Conservation (phyloP, 495 filamentous ascomycete species). For the Penicillium coffeae region DNA sequence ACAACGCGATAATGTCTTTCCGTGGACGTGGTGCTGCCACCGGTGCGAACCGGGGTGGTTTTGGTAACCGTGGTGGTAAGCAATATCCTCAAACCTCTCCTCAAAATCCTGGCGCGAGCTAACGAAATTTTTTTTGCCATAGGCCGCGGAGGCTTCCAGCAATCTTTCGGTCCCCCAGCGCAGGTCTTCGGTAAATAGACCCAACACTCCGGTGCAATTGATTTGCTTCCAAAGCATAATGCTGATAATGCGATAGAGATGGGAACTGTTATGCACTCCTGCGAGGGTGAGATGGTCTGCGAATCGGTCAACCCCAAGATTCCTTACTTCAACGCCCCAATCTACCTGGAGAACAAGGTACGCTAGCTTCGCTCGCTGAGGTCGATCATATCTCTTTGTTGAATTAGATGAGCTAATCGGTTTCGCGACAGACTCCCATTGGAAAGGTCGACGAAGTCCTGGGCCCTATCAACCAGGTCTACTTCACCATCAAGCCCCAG, state of each 20-base stretch:
- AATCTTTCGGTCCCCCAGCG: constrained; percentile 62
- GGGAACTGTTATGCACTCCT: constrained; percentile 87
- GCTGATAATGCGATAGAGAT: constrained; percentile 59
- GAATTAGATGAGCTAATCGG: constrained; percentile 17
- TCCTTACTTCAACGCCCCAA: constrained; percentile 97
- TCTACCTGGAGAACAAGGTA: constrained; percentile 98
- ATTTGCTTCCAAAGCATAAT: constrained; percentile 3
- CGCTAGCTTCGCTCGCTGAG: constrained; percentile 8
- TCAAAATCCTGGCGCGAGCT: constrained; percentile 16
- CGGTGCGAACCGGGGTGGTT: constrained; percentile 50
- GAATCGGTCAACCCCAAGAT: constrained; percentile 90
- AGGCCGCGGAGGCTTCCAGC: constrained; percentile 62
- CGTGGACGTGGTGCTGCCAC: constrained; percentile 45
- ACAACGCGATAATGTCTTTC: constrained; percentile 47
- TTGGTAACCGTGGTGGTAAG: constrained; percentile 44
- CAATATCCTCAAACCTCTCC: constrained; percentile 4
- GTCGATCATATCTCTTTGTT: neutral
- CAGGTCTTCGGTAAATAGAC: constrained; percentile 55
- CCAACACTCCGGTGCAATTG: neutral
- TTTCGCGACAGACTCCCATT: constrained; percentile 46
- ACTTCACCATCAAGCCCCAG: constrained; percentile 95
- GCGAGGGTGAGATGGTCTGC: constrained; percentile 96
- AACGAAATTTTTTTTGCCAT: constrained; percentile 39
- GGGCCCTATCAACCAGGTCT: constrained; percentile 92
- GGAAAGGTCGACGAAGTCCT: constrained; percentile 66